Evolutionary conservation across 179 eudicot species (phyloP), one percentile per base, ranked within the genome.

Genomic region (Kewa caespitosa): DNA sequence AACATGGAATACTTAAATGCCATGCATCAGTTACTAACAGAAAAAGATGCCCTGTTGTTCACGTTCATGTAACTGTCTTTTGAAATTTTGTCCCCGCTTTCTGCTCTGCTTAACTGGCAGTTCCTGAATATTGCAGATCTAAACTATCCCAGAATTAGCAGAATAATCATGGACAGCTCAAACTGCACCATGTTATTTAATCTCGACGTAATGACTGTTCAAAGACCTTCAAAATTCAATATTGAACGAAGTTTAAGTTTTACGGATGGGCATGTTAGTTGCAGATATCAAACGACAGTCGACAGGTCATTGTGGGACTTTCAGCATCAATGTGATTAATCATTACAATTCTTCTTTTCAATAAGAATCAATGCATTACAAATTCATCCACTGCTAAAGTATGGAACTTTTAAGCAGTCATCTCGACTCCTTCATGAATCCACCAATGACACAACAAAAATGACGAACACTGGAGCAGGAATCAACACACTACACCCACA

Each of bases 341-440:
- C 27, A 67, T 42, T 33, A 77, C 59, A 48, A 73, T 50, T 59
- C 23, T 73, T 50, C 18, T 73, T n/a, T 73, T 67, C 70, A 20
- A 65, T 32, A 28, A 37, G 36, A 74, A 74, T 50, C 75, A 75
- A 38, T 39, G 57, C 39, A 46, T 68, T 30, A 77, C 76, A 62
- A 52, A 46, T 25, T 38, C 33, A 34, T 61, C 37, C 46, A 69
- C 28, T 59, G 62, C 46, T 28, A 42, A 43, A 33, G 28, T 30
- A 69, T 32, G 28, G 6, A 70, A 46, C 69, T 69, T 60, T 54
- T 23, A 27, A 57, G 25, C 12, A 70, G 55, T 34, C 59, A 69
- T 34, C 68, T 43, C 62, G 60, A n/a, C 25, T 60, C 62, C 61
- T 27, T 18, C 33, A 70, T 33, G 23, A 77, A 69, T 25, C 62